phyloP scores from a whole-genome alignment of 2,329 filamentous ascomycete species.

The Fusarium neocosmosporiellum region DNA sequence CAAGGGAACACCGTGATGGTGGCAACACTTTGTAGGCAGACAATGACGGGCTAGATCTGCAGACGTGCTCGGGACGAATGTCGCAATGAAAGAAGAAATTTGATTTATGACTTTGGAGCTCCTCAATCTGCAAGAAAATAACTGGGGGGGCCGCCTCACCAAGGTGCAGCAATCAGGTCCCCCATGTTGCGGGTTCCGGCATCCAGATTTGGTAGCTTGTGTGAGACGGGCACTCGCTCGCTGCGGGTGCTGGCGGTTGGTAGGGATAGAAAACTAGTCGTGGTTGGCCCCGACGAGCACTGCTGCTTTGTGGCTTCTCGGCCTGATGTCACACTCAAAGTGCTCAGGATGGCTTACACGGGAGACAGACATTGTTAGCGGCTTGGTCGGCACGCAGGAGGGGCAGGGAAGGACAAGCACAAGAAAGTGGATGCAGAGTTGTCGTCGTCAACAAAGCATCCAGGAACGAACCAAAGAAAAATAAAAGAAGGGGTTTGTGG shows the following conservation, averaged over 20 bases:
- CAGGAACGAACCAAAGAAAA: background rate
- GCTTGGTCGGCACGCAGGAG: background rate
- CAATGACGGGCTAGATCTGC: background rate
- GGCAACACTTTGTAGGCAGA: background rate
- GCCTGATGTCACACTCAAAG: conserved; percentile 44
- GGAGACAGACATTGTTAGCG: conserved; percentile 1
- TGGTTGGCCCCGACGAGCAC: conserved; percentile 22
- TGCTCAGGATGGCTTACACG: conserved; percentile 46
- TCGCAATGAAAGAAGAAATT: conserved; percentile 19
- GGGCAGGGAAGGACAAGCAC: background rate
- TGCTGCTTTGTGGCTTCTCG: conserved; percentile 27
- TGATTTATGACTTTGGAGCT: conserved; percentile 12
- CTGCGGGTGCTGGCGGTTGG: background rate
- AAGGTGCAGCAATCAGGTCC: conserved; percentile 14
- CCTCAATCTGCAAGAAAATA: conserved; percentile 11
- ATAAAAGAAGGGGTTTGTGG: conserved; percentile 7
- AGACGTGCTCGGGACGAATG: background rate
- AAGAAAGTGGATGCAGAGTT: background rate
- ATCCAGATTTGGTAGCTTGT: background rate
- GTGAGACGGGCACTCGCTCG: background rate
- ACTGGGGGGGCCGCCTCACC: conserved; percentile 4
- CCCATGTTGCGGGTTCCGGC: background rate
- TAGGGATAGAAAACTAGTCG: background rate
- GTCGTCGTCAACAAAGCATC: background rate
- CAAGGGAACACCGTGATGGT: background rate